phyloP scores from a whole-genome alignment of 2,329 filamentous ascomycete genomes.

The Aspergillus ibericus region DNA sequence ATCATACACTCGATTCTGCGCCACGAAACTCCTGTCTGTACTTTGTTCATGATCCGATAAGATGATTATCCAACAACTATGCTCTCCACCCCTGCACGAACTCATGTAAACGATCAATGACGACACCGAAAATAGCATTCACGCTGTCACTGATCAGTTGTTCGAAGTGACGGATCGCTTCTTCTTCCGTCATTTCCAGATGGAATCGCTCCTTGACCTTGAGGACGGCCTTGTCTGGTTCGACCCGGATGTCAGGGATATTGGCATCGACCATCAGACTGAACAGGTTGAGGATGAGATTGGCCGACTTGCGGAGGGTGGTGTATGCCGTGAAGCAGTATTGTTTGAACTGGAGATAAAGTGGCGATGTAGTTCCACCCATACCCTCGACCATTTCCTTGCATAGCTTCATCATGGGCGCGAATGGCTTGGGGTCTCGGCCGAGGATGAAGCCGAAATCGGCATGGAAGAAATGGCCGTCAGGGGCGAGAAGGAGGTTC shows the following conservation, averaged over 20 bases:
- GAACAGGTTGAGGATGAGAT: slow-evolving; percentile 91
- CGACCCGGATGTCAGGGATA: slow-evolving; percentile 89
- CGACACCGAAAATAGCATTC: slow-evolving; percentile 84
- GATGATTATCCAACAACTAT: slow-evolving; percentile 32
- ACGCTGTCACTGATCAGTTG: slow-evolving; percentile 87
- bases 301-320: slow-evolving; percentile 83
- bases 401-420: slow-evolving; percentile 92
- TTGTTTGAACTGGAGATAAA: slow-evolving; percentile 87
- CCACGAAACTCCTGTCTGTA: background rate
- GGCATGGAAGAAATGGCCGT: slow-evolving; percentile 95
- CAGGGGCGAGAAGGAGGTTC: slow-evolving; percentile 85
- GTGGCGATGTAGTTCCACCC: slow-evolving; percentile 77
- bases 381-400: slow-evolving; percentile 99
- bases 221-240: slow-evolving; percentile 88
- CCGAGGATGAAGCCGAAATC: slow-evolving; percentile 98
- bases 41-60: too few relatives aligned
- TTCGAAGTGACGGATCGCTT: slow-evolving; percentile 85
- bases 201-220: slow-evolving; percentile 96
- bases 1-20: background rate
- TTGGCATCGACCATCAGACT: slow-evolving; percentile 97
- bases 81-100: slow-evolving; percentile 87
- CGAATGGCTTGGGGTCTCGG: slow-evolving; percentile 94
- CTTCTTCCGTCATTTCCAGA: slow-evolving; percentile 85
- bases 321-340: slow-evolving; percentile 96
- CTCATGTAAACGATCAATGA: slow-evolving; percentile 93